Percentiles rank a stretch among this genome's conserved stretches.
These are phyloP conservation scores for Polytolypa hystricis DNA, from an alignment of 2,329 filamentous ascomycete species.

Conservation along the genomic window DNA sequence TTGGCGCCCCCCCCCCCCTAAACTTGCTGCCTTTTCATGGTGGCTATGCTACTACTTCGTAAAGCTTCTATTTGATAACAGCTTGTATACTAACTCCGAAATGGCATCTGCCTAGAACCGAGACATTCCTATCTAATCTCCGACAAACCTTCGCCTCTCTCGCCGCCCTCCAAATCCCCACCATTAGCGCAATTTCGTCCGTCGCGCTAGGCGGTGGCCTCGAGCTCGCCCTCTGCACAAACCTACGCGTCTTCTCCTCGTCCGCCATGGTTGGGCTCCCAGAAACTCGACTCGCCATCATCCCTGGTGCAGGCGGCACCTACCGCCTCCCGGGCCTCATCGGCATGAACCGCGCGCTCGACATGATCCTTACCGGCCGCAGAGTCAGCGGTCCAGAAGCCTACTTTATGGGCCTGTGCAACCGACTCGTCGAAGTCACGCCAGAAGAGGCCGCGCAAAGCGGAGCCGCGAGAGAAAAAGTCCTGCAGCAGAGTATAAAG, in stretches of 20 bases:
- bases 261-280: conserved; percentile 71
- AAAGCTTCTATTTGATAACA: conserved; percentile 4
- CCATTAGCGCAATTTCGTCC: conserved; percentile 77
- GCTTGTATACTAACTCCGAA: not conserved
- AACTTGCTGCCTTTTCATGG: conserved; percentile 3
- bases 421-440: conserved; percentile 74
- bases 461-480: conserved; percentile 51
- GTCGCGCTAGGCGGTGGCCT: conserved; percentile 85
- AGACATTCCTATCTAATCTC: conserved; percentile 64
- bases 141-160: conserved; percentile 65
- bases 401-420: conserved; percentile 81
- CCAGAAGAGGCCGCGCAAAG: conserved; percentile 43
- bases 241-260: conserved; percentile 77
- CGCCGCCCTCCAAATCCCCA: conserved; percentile 69
- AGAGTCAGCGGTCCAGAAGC: conserved; percentile 73
- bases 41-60: not conserved
- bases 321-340: conserved; percentile 75
- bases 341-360: conserved; percentile 68
- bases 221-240: conserved; percentile 79
- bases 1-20: not conserved
- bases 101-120: conserved; percentile 48
- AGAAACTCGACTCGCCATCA: conserved; percentile 85
- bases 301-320: conserved; percentile 89
- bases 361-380: conserved; percentile 84
- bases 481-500: conserved; percentile 63